Percentiles rank a stretch among this genome's conserved stretches.
Evolutionary conservation across 441 rosid species (phyloP).

Genomic region (Gossypium schwendimanii): DNA sequence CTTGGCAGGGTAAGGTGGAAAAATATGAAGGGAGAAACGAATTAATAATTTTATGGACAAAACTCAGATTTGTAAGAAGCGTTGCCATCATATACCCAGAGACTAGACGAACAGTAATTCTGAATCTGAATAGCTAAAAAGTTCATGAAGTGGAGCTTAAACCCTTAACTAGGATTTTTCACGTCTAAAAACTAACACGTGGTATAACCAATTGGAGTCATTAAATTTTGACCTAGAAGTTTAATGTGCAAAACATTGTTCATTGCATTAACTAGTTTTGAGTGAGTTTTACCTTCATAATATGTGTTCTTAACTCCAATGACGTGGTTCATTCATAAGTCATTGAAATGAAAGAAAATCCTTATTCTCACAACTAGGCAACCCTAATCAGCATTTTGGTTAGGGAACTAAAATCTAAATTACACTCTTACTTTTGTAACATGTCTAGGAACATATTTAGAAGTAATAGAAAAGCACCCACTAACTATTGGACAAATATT

Average conservation of each 20-base stretch:
- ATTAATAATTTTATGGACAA: background rate
- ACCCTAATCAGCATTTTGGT: background rate
- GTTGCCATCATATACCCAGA: background rate
- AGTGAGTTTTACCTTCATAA: slow-evolving; percentile 3
- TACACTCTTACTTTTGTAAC: background rate
- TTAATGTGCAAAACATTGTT: background rate
- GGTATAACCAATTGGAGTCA: background rate
- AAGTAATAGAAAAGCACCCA: background rate
- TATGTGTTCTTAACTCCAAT: background rate
- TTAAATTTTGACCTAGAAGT: background rate
- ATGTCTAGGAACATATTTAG: background rate
- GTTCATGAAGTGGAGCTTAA: background rate
- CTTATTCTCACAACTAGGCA: background rate
- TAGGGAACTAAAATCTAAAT: background rate
- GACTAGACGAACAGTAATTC: background rate
- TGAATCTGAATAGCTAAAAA: background rate
- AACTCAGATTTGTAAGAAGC: background rate
- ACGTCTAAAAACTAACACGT: background rate
- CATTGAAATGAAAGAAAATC: background rate
- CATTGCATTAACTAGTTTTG: background rate
- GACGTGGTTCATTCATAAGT: background rate
- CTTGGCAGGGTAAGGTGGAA: background rate
- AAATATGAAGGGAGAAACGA: background rate
- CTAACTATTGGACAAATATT: background rate
- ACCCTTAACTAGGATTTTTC: background rate